Evolutionary conservation across 768 basidiomycete species (phyloP), one percentile per base, ranked within the genome.

Genomic region (Dioszegia hungarica): DNA sequence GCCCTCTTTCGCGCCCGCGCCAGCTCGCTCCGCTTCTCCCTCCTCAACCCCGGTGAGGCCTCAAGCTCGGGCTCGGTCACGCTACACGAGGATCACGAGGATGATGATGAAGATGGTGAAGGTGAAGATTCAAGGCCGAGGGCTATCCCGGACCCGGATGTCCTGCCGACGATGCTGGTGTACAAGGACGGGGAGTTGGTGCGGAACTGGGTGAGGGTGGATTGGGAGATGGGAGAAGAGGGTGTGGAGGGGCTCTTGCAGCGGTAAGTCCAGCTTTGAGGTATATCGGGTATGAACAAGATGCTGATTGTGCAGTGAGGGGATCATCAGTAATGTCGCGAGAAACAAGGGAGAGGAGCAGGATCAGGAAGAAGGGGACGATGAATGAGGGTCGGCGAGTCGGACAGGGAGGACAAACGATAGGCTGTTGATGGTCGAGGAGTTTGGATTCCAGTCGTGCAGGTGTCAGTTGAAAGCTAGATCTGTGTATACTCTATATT

Each of bases 161-260:
- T 75, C 2, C 38, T 75, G 28, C 73, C 73, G n/a, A 70, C 70
- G 3, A 53, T 75, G 57, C 48, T 75, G 43, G 68, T 67, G 0
- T 75, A 75, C 52, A 64, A 65, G 38, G 62, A 72, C 57, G 73
- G 73, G 6, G 73, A 75, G 52, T 52, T 75, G 37, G 68, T 62
- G 49, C 60, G 63, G 45, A 75, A 57, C 19, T 75, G 66, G 63
- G 52, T 75, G 0, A 59, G 73, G 33, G 71, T 72, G 14, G 73
- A 75, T 53, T 72, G 70, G 70, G 70, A 72, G 14, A 57, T 70
- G 11, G 54, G 48, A 11, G 64, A 70, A 41, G 63, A 64, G 49
- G 73, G 68, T 6, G 56, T 72, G 12, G 70, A 72, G 53, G 68
- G 67, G 0, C 50, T 75, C 31, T 39, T 75, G 20, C 47, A 60